Percentiles rank a stretch among this genome's conserved stretches.
phyloP scores from a whole-genome alignment of 192 early-diverging fungal species.

The Entomortierella chlamydospora region DNA sequence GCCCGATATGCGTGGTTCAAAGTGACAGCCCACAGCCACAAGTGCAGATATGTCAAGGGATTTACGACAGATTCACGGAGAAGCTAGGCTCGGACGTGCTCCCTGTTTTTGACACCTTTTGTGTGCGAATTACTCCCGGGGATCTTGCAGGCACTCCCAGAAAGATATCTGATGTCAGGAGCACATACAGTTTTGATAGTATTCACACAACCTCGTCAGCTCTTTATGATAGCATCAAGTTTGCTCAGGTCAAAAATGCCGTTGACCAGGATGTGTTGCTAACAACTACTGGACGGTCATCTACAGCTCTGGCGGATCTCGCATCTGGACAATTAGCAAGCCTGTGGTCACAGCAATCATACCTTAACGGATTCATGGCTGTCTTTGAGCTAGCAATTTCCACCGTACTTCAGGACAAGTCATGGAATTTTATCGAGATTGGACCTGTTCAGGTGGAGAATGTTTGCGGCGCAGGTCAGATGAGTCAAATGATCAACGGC shows the following conservation, averaged over 20 bases:
- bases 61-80: slow-evolving; percentile 14
- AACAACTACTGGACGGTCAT: slow-evolving; percentile 39
- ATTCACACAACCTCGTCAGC: slow-evolving; percentile 37
- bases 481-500: not conserved
- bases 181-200: slow-evolving; percentile 25
- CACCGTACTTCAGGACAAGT: slow-evolving; percentile 33
- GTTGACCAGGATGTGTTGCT: not conserved
- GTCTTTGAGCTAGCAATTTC: slow-evolving; percentile 45
- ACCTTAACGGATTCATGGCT: slow-evolving; percentile 41
- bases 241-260: slow-evolving; percentile 9
- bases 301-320: slow-evolving; percentile 15
- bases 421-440: slow-evolving; percentile 31
- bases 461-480: slow-evolving; percentile 35
- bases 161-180: slow-evolving; percentile 2
- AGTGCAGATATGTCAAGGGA: slow-evolving; percentile 27
- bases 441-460: slow-evolving; percentile 23
- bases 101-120: slow-evolving; percentile 20
- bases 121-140: slow-evolving; percentile 7
- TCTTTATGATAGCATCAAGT: slow-evolving; percentile 36
- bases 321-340: slow-evolving; percentile 17
- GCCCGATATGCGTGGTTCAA: slow-evolving; percentile 32
- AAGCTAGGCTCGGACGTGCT: not conserved
- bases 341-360: slow-evolving; percentile 50
- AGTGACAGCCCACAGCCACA: slow-evolving; percentile 23
- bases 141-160: slow-evolving; percentile 16